Base-by-base conservation (phyloP, 257 asterid genomes). In the Eucommia ulmoides region DNA sequence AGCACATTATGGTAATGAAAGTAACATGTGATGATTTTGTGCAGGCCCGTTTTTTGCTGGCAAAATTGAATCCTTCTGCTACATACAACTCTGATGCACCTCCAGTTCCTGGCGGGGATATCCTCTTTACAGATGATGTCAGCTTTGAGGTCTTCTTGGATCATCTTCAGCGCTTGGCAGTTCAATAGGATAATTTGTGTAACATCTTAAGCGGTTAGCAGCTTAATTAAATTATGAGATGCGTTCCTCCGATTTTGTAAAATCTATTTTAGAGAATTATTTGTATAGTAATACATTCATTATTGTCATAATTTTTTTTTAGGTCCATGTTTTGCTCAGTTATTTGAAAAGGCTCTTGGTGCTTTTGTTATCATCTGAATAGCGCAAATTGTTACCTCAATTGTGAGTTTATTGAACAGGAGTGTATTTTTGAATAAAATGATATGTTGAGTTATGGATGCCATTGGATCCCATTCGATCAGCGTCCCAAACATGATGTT, bases 31-130 rank as follows among this genome's bases (percentile, higher is more conserved):
- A n/a, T 35, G 44, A 51, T 55, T 61, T 60, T 49, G 24, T 55
- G 73, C 86, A 91, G 99, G 99, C 96, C 24, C 94, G 95, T 48
- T 91, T 91, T 68, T 66, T 91, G 80, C 84, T 91, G 23, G 99
- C 93, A 41, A 91, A 91, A 67, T 79, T 86, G 80, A 91, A 91
- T 74, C 99, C 99, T 54, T 91, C 99, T 25, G 86, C 95, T 24
- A 91, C 95, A 38, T 79, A 91, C 65, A 91, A 77, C 64, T 73
- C 96, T 29, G 93, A 81, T 65, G 63, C 69, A 35, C 76, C 69
- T 52, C 72, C 66, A 25, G 72, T 55, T 49, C 86, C 88, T 45
- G 94, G 94, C 21, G 95, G 99, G 22, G 96, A 86, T 62, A 70
- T 91, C 49, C 77, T 91, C 51, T 86, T 83, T 69, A 91, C 99